Evolutionary conservation across 495 filamentous ascomycete genomes (phyloP), one percentile per base, ranked within the genome.

Genomic region (Hyaloscypha hepaticicola): DNA sequence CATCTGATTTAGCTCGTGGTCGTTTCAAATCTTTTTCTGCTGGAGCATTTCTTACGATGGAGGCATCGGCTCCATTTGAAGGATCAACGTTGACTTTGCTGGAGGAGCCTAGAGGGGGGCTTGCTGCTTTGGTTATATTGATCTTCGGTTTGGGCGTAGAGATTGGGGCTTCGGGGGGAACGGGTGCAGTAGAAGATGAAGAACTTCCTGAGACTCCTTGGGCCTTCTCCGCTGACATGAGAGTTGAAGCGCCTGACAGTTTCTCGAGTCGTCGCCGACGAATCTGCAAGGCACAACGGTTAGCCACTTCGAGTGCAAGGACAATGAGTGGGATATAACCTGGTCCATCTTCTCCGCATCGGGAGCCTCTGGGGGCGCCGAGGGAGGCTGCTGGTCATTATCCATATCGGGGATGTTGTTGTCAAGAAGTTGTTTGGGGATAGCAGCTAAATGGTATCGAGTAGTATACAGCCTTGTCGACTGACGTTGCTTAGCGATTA

Each of bases 261-360:
- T 77, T 80, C 25, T 72, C 77, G 11, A 82, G 66, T 51, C 79
- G 65, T 22, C 76, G 73, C 21, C 60, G 64, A 19, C 79, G 77
- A 64, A 82, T 82, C 73, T 77, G 64, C 41, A 55, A 21, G 51
- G 55, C 14, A 33, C 3, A 57, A 22, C 28, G 27, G 29, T 67
- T 63, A 73, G 69, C 55, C 59, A 65, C 51, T 41, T 60, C 29
- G 31, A 55, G 25, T 26, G 38, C 24, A n/a, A 63, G 2, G 1
- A 6, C 12, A 45, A 45, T 11, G 16, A 16, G 11, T 45, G 6
- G 38, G 19, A 48, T 31, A 67, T 59, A 28, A 74, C 72, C 70
- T 72, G 72, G 26, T 72, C 73, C 72, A 72, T 75, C 69, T 72
- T 72, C 66, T 72, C 69, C 69, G 70, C 69, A 33, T 72, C 69